These are phyloP conservation scores for Lentinula novae-zelandiae DNA, from an alignment of 1,284 basidiomycete genomes.

Conservation along the genomic window DNA sequence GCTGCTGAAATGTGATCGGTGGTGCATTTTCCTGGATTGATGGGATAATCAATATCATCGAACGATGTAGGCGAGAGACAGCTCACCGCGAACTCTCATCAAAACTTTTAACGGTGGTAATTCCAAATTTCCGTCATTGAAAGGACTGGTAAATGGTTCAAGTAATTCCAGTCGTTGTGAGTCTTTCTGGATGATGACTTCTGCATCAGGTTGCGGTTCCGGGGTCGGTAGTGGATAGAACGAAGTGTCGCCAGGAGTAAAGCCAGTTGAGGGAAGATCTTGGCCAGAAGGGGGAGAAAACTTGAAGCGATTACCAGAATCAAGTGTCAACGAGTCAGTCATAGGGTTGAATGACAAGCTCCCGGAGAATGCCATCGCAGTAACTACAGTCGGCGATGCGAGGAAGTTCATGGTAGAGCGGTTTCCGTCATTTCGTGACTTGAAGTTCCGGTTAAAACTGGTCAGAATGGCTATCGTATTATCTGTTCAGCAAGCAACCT, in stretches of 20 bases:
- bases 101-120: constrained; percentile 81
- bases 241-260: constrained; percentile 73
- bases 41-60: neutral
- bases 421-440: constrained; percentile 97
- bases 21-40: constrained; percentile 65
- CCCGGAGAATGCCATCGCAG: constrained; percentile 96
- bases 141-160: constrained; percentile 83
- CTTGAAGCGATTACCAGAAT: constrained; percentile 78
- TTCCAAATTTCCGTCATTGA: constrained; percentile 67
- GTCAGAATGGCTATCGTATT: constrained; percentile 79
- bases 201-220: constrained; percentile 71
- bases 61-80: constrained; percentile 69
- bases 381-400: constrained; percentile 95
- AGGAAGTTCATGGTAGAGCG: constrained; percentile 97
- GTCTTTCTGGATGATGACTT: constrained; percentile 76
- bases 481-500: neutral
- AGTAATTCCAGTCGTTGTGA: constrained; percentile 88
- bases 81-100: constrained; percentile 89
- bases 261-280: constrained; percentile 83
- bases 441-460: constrained; percentile 98
- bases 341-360: constrained; percentile 94
- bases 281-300: constrained; percentile 85
- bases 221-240: constrained; percentile 84
- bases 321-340: constrained; percentile 75
- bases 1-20: constrained; percentile 98